These are phyloP conservation scores for Biscogniauxia mediterranea DNA, from an alignment of 2,329 filamentous ascomycete genomes.

Conservation along the genomic window DNA sequence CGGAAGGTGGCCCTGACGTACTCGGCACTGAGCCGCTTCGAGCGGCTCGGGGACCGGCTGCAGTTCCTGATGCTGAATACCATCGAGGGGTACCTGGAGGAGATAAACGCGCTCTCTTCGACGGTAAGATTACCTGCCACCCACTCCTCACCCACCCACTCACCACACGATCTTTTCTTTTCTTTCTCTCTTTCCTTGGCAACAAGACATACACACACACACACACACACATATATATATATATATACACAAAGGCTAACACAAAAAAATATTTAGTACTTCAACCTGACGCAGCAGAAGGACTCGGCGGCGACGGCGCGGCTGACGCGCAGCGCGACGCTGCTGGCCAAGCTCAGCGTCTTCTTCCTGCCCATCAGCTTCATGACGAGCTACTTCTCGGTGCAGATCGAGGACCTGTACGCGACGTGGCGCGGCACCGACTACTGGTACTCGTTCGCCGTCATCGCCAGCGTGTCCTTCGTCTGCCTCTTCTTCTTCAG, in stretches of 20 bases:
- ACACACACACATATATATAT: too few relatives aligned
- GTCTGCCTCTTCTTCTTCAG: slow-evolving; percentile 55
- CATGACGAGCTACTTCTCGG: slow-evolving; percentile 72
- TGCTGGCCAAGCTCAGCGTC: slow-evolving; percentile 73
- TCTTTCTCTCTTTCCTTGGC: too few relatives aligned
- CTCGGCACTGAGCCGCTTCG: slow-evolving; percentile 56
- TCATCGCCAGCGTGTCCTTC: slow-evolving; percentile 60
- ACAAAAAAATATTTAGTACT: slow-evolving; percentile 52
- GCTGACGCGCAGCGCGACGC: slow-evolving; percentile 67
- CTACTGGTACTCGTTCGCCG: slow-evolving; percentile 68
- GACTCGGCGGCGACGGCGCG: slow-evolving; percentile 71
- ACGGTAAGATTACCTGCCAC: slow-evolving; percentile 47
- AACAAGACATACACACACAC: too few relatives aligned
- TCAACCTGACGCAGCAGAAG: slow-evolving; percentile 74
- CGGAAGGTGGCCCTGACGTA: slow-evolving; percentile 35
- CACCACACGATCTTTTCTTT: background rate
- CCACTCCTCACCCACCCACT: too few relatives aligned
- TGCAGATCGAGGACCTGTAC: slow-evolving; percentile 58
- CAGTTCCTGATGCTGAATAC: slow-evolving; percentile 60
- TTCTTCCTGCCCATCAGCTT: slow-evolving; percentile 73
- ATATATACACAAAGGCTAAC: too few relatives aligned
- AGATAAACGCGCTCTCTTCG: slow-evolving; percentile 68
- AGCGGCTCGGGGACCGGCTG: slow-evolving; percentile 57
- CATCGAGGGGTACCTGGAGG: slow-evolving; percentile 61
- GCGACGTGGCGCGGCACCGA: slow-evolving; percentile 56